A percentile compares a stretch with the other conserved stretches of the same genome.
These are phyloP conservation scores for Westerdykella aurantiaca DNA, from an alignment of 2,329 filamentous ascomycete species.

Conservation along the genomic window DNA sequence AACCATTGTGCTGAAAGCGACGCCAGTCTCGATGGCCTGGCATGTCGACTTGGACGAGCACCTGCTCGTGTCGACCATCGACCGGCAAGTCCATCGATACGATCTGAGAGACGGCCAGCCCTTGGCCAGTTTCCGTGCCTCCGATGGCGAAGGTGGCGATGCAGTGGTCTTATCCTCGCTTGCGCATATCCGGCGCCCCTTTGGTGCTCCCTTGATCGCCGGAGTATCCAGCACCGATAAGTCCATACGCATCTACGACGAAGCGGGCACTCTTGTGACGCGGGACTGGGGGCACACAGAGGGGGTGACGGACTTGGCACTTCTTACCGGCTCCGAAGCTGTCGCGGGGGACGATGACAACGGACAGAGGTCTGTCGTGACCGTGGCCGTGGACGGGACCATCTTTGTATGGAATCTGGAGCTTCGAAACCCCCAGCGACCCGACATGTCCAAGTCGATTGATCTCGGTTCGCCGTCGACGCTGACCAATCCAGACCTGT, in stretches of 20 bases:
- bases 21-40: slow-evolving; percentile 77
- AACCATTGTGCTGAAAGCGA: slow-evolving; percentile 76
- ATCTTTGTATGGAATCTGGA: slow-evolving; percentile 45
- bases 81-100: slow-evolving; percentile 55
- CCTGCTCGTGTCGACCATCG: slow-evolving; percentile 56
- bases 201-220: slow-evolving; percentile 63
- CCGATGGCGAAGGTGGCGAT: slow-evolving; percentile 73
- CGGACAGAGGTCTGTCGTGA: slow-evolving; percentile 44
- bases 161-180: slow-evolving; percentile 78
- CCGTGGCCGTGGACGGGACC: slow-evolving; percentile 47
- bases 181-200: slow-evolving; percentile 52
- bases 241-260: slow-evolving; percentile 85
- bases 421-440: slow-evolving; percentile 22
- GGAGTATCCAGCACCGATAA: slow-evolving; percentile 95
- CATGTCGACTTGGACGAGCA: slow-evolving; percentile 55
- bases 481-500: slow-evolving; percentile 27
- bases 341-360: slow-evolving; percentile 37
- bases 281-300: slow-evolving; percentile 95
- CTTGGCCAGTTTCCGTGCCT: slow-evolving; percentile 70
- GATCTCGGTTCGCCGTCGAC: slow-evolving; percentile 31
- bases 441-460: slow-evolving; percentile 33
- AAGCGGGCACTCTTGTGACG: slow-evolving; percentile 70
- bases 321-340: slow-evolving; percentile 36
- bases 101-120: slow-evolving; percentile 63
- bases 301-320: slow-evolving; percentile 76